Conservation (phyloP, 192 early-diverging fungal species). For the Backusella tarrabulga region DNA sequence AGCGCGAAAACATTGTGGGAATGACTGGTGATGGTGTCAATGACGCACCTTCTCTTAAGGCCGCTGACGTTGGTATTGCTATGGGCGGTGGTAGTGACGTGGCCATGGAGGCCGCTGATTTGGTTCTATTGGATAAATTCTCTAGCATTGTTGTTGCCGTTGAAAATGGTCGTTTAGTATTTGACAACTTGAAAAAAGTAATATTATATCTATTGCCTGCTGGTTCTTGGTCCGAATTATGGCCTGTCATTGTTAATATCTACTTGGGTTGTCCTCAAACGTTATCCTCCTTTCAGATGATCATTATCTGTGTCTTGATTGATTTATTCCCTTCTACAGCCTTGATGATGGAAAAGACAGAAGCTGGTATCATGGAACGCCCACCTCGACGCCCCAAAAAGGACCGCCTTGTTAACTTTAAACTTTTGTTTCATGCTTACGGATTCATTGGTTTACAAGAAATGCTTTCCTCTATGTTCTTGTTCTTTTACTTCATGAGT, state of each 20-base stretch:
- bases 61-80: slow-evolving; percentile 85
- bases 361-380: slow-evolving; percentile 70
- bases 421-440: slow-evolving; percentile 77
- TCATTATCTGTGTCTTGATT: slow-evolving; percentile 63
- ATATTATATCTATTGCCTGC: slow-evolving; percentile 81
- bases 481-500: slow-evolving; percentile 72
- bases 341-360: slow-evolving; percentile 76
- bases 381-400: slow-evolving; percentile 69
- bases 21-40: slow-evolving; percentile 94
- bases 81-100: slow-evolving; percentile 85
- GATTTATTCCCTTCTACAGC: slow-evolving; percentile 64
- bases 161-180: slow-evolving; percentile 78
- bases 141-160: slow-evolving; percentile 69
- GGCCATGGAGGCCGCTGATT: slow-evolving; percentile 63
- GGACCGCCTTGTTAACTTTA: slow-evolving; percentile 64
- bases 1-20: slow-evolving; percentile 68
- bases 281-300: slow-evolving; percentile 78
- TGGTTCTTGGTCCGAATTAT: slow-evolving; percentile 72
- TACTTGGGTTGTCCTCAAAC: slow-evolving; percentile 82
- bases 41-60: slow-evolving; percentile 88
- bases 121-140: slow-evolving; percentile 68
- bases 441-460: slow-evolving; percentile 73
- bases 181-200: slow-evolving; percentile 88
- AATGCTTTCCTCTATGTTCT: slow-evolving; percentile 62
- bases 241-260: slow-evolving; percentile 74